phyloP scores from a whole-genome alignment of 306 rosid genomes.

The Albizia julibrissin region DNA sequence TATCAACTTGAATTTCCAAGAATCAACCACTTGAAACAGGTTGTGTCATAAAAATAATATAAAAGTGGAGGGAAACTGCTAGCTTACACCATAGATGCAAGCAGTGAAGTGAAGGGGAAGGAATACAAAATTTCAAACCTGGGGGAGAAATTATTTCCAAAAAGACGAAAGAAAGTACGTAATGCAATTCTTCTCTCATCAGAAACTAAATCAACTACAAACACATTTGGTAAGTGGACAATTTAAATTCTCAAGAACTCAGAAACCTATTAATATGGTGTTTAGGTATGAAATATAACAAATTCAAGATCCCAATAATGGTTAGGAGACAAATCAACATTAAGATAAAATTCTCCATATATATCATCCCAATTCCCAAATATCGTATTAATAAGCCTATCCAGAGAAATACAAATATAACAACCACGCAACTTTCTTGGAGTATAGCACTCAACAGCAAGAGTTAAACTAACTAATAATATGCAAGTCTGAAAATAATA shows the following conservation, averaged over 20 bases:
- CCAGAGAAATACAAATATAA: slow-evolving; percentile 9
- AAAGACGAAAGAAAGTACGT: slow-evolving; percentile 4
- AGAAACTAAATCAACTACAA: slow-evolving; percentile 9
- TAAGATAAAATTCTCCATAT: background rate
- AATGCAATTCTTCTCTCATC: slow-evolving; percentile 1
- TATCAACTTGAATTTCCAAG: slow-evolving; percentile 25
- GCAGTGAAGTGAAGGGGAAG: slow-evolving; percentile 14
- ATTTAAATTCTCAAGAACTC: background rate
- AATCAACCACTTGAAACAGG: background rate
- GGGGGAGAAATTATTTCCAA: background rate
- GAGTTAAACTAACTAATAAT: slow-evolving; percentile 10
- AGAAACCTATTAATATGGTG: background rate
- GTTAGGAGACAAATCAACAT: background rate
- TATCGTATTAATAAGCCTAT: background rate
- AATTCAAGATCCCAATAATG: background rate
- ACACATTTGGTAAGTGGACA: background rate
- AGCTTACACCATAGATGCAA: slow-evolving; percentile 22
- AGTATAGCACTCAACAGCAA: slow-evolving; percentile 12
- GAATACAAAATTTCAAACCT: background rate
- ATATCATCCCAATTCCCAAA: background rate
- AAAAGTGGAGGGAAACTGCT: slow-evolving; percentile 12
- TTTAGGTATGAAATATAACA: background rate
- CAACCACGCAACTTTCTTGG: slow-evolving; percentile 14
- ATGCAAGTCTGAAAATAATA: background rate
- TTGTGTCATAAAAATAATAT: slow-evolving; percentile 6